Conservation (phyloP, 2,329 filamentous ascomycete genomes). For the Verticillium longisporum region DNA sequence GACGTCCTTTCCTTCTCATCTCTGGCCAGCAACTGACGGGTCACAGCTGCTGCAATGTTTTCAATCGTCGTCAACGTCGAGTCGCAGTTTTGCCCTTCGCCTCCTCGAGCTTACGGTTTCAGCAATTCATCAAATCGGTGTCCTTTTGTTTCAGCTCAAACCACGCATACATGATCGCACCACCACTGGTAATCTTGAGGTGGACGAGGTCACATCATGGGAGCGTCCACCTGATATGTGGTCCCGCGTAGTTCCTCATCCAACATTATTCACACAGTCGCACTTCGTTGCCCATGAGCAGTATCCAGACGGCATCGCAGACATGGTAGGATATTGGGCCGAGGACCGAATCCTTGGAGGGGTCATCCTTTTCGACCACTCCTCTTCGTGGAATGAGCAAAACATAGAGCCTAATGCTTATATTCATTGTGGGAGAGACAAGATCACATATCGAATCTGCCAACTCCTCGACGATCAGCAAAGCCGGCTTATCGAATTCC, state of each 20-base stretch:
- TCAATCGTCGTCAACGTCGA: neutral
- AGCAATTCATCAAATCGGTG: neutral
- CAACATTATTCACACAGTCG: conserved; percentile 11
- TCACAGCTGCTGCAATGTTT: neutral
- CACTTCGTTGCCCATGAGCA: conserved; percentile 12
- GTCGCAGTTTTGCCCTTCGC: neutral
- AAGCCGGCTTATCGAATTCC: neutral
- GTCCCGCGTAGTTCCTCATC: neutral
- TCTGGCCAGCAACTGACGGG: neutral
- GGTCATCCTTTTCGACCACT: conserved; percentile 14
- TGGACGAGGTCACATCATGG: neutral
- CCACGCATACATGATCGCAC: neutral
- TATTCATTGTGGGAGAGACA: neutral
- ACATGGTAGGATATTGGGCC: conserved; percentile 18
- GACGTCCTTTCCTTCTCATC: neutral
- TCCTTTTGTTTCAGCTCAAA: neutral
- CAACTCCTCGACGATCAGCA: neutral
- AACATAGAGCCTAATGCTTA: neutral
- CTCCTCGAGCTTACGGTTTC: neutral
- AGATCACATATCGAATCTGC: neutral
- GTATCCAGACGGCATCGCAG: conserved; percentile 14
- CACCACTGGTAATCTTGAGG: neutral
- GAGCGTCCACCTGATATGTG: neutral
- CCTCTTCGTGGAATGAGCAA: neutral
- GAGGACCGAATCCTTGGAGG: conserved; percentile 16